Base-by-base conservation (phyloP, 164 flowering plant genomes). In the Liquidambar formosana region DNA sequence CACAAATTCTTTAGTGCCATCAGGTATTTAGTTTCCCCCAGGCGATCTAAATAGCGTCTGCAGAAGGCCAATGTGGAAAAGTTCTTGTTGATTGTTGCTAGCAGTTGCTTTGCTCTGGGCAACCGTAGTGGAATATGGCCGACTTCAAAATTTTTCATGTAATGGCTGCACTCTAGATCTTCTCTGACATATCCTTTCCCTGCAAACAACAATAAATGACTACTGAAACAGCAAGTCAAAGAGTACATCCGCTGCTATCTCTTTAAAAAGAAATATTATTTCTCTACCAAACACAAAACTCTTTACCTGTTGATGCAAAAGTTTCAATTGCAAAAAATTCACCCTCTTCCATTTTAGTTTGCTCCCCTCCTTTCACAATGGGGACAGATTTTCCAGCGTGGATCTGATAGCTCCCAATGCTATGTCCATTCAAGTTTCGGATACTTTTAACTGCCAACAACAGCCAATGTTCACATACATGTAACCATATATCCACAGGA, bases 301-400 rank as follows among this genome's bases (percentile, higher is more conserved):
- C 10, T 51, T 70, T 72, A 91, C 99, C 99, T 71, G 99, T 95
- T 28, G 98, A 95, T 52, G 78, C 99, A 77, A 95, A 95, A 66
- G 98, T 95, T 80, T 95, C 99, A 51, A 95, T 95, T 10, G 99
- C 99, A 76, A 78, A 95, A 77, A 90, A 90, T 86, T 95, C 99
- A 59, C 99, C 99, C 86, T 95, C 99, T 78, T 95, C 99, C 99
- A 95, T 95, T 79, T 95, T 95, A 51, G 97, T 95, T 76, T 95
- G 99, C 78, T 93, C 99, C 61, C 99, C 97, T 72, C 98, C 96
- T 81, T 95, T 95, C 33, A 95, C 99, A 73, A 95, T 95, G 2
- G 99, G 99, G 25, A 95, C 99, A 67, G 98, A 93, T 73, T 95
- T 95, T 67, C 94, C 98, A 64, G 98, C 99, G 83, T 95, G 99